Percentiles rank a stretch among this genome's conserved stretches.
Conservation (phyloP, 1,284 basidiomycete species). For the Rhodotorula glutinis region DNA sequence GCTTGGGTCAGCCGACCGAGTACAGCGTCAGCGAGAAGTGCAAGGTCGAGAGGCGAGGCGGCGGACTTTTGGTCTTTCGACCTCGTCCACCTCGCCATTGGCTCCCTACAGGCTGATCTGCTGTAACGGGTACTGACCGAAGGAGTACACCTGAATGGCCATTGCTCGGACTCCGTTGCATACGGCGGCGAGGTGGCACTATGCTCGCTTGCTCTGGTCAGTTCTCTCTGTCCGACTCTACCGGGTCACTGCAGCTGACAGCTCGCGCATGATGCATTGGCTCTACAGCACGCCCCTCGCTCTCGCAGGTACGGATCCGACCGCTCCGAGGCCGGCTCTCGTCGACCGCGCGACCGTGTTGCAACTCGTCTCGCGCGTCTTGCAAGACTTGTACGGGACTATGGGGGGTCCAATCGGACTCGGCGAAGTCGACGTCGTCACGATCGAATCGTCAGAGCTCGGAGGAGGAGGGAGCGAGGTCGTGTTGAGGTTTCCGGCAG, state of each 20-base stretch:
- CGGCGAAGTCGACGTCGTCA: slow-evolving; percentile 11
- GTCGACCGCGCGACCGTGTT: slow-evolving; percentile 6
- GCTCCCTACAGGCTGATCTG: background rate
- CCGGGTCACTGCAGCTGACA: too few relatives aligned
- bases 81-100: background rate
- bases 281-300: background rate
- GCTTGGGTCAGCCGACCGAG: too few relatives aligned
- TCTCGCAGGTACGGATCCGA: background rate
- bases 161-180: background rate
- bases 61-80: too few relatives aligned
- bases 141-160: background rate
- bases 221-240: too few relatives aligned
- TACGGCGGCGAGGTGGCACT: slow-evolving; percentile 4
- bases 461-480: background rate
- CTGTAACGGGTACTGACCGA: background rate
- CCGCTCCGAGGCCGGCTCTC: background rate
- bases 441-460: background rate
- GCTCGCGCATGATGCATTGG: too few relatives aligned
- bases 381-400: slow-evolving; percentile 18
- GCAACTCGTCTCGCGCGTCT: background rate
- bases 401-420: slow-evolving; percentile 11
- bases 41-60: too few relatives aligned
- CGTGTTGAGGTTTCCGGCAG: slow-evolving; percentile 19
- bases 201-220: slow-evolving; percentile 16
- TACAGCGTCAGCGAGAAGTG: too few relatives aligned